These are phyloP conservation scores for Calocybe cyanea DNA, from an alignment of 768 basidiomycete species.

Conservation along the genomic window DNA sequence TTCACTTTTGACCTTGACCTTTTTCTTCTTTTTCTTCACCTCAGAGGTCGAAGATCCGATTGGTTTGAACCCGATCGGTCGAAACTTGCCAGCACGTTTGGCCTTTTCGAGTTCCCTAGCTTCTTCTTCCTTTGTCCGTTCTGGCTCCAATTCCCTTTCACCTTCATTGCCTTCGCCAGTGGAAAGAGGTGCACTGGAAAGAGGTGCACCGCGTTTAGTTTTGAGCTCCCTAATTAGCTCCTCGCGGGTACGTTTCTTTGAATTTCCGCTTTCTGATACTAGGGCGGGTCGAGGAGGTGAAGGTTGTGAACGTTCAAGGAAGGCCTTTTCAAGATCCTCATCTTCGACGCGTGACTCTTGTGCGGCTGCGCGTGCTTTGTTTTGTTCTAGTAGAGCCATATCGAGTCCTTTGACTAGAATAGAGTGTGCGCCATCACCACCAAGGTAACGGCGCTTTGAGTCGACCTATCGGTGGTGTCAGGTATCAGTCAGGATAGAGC, in stretches of 20 bases:
- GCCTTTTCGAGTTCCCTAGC: constrained; percentile 35
- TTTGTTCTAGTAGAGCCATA: constrained; percentile 78
- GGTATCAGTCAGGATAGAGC: not conserved
- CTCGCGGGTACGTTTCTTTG: constrained; percentile 76
- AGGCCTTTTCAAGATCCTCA: constrained; percentile 67
- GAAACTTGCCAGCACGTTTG: constrained; percentile 49
- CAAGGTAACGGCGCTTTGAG: constrained; percentile 70
- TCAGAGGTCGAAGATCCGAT: constrained; percentile 37
- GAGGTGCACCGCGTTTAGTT: constrained; percentile 45
- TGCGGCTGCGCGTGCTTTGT: constrained; percentile 57
- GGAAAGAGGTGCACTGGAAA: not conserved
- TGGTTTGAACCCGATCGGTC: constrained; percentile 66
- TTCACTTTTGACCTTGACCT: constrained; percentile 32
- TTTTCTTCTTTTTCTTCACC: constrained; percentile 52
- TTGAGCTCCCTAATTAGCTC: constrained; percentile 75
- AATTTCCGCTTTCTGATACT: constrained; percentile 20
- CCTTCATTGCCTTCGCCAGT: constrained; percentile 9
- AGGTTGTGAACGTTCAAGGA: constrained; percentile 37
- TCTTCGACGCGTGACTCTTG: constrained; percentile 72
- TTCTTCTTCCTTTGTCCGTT: constrained; percentile 26
- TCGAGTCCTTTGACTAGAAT: constrained; percentile 91
- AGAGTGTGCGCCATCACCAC: constrained; percentile 82
- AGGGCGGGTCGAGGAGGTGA: constrained; percentile 10
- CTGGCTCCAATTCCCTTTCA: constrained; percentile 21
- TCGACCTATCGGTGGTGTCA: constrained; percentile 50